Evolutionary conservation across 73 alveolate genomes (phyloP).

Genomic region (Paramecium octaurelia): DNA sequence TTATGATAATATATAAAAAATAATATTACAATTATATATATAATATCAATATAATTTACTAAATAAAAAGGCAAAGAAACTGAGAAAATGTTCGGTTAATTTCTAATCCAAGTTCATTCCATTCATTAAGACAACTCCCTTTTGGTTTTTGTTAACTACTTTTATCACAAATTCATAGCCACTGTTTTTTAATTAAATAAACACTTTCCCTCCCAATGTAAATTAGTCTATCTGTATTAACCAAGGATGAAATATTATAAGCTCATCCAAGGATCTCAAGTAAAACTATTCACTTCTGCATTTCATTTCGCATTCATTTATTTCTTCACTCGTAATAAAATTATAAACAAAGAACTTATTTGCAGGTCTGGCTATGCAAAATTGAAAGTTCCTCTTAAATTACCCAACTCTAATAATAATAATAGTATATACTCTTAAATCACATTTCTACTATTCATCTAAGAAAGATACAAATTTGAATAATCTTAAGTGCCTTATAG

Average conservation of each 20-base stretch:
- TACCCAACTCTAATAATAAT: neutral
- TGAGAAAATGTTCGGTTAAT: neutral
- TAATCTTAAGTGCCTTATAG: neutral
- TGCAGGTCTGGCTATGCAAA: slow-evolving; percentile 6
- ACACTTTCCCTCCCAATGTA: slow-evolving; percentile 7
- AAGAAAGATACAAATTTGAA: neutral
- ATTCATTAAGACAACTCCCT: neutral
- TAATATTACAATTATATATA: neutral
- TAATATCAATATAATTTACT: neutral
- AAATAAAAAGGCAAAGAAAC: neutral
- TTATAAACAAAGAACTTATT: neutral
- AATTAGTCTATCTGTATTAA: neutral
- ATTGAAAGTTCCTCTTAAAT: neutral
- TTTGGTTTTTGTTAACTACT: neutral
- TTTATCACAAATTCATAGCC: neutral
- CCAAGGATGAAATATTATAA: slow-evolving; percentile 16
- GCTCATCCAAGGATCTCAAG: neutral
- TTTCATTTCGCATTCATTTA: neutral
- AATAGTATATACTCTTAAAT: neutral
- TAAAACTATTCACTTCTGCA: neutral
- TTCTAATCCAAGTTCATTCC: neutral
- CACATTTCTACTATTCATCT: neutral
- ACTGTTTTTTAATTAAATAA: neutral
- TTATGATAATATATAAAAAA: neutral
- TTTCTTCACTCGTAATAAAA: neutral